Evolutionary conservation across 345 rosid genomes (phyloP).

Genomic region (Melaleuca alternifolia): DNA sequence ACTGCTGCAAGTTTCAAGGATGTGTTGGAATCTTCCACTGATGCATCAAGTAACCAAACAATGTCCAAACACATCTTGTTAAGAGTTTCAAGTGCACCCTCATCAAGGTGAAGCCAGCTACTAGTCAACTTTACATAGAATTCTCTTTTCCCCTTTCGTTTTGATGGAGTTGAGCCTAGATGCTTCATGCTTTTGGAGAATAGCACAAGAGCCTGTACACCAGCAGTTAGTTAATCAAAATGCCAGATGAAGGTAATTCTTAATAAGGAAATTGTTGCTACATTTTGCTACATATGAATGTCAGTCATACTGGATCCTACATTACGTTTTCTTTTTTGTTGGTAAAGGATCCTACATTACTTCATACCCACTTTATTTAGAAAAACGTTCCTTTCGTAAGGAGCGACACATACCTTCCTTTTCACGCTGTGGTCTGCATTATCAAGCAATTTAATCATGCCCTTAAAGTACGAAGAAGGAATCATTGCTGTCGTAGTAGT

Average conservation of each 20-base stretch:
- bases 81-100: slow-evolving; percentile 38
- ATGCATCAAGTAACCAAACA: slow-evolving; percentile 47
- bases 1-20: slow-evolving; percentile 60
- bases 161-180: slow-evolving; percentile 25
- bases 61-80: slow-evolving; percentile 53
- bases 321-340: too few relatives aligned
- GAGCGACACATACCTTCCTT: slow-evolving; percentile 51
- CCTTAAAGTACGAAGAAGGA: slow-evolving; percentile 63
- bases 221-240: neutral
- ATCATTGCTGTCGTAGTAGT: slow-evolving; percentile 39
- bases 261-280: neutral
- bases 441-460: slow-evolving; percentile 56
- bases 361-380: neutral
- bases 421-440: slow-evolving; percentile 41
- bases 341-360: neutral
- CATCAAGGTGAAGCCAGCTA: slow-evolving; percentile 53
- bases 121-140: slow-evolving; percentile 10
- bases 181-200: slow-evolving; percentile 56
- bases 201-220: slow-evolving; percentile 68
- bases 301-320: neutral
- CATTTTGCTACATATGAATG: neutral
- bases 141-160: slow-evolving; percentile 33
- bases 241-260: neutral
- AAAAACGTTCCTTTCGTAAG: neutral
- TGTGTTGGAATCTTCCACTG: slow-evolving; percentile 32